Percentiles rank a stretch among this genome's conserved stretches.
phyloP scores from a whole-genome alignment of 306 rosid genomes.

The Carpinus fangiana region DNA sequence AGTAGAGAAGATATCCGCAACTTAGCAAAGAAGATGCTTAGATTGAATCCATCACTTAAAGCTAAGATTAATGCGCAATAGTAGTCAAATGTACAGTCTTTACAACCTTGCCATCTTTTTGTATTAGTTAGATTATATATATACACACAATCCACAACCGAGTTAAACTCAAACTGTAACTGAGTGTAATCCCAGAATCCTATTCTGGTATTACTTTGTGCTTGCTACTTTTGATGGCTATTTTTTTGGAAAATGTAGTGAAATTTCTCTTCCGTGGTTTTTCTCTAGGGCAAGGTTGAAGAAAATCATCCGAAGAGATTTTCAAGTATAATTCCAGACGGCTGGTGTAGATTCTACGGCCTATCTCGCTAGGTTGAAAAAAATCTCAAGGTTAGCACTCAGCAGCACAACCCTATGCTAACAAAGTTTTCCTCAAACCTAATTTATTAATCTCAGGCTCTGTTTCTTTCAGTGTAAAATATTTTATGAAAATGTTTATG shows the following conservation, averaged over 20 bases:
- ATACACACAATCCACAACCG: neutral
- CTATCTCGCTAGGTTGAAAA: no score
- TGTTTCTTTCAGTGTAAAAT: no score
- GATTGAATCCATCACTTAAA: slow-evolving; percentile 38
- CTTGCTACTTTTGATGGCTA: neutral
- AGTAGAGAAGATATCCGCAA: slow-evolving; percentile 62
- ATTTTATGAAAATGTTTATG: no score
- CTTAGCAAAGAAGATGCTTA: slow-evolving; percentile 53
- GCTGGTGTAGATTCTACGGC: no score
- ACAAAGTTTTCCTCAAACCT: no score
- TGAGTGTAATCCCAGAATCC: neutral
- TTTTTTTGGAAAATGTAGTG: neutral
- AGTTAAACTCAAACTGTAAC: neutral
- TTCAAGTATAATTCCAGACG: no score
- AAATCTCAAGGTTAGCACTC: no score
- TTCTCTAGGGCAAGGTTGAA: no score
- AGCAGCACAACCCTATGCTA: no score
- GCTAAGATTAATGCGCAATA: slow-evolving; percentile 30
- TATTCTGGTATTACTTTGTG: neutral
- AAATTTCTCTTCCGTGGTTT: no score
- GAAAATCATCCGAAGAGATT: no score
- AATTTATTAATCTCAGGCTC: no score
- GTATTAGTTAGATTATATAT: neutral
- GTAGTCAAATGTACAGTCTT: slow-evolving; percentile 5
- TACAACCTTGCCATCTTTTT: neutral